Evolutionary conservation across 768 basidiomycete genomes (phyloP).

Genomic region (Tubosaeta brunneosetosa): DNA sequence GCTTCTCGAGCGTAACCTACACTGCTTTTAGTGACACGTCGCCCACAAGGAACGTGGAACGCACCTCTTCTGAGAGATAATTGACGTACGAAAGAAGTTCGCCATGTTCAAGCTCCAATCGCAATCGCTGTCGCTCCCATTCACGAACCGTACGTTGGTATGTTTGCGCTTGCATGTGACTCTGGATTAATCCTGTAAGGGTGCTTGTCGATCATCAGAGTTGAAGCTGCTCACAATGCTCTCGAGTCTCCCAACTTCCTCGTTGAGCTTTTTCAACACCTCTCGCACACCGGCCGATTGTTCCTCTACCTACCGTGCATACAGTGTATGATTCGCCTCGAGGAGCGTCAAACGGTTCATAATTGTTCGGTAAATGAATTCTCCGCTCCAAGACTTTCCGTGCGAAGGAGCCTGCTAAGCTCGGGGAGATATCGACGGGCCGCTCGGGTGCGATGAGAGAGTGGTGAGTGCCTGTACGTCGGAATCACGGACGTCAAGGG

Average conservation of each 20-base stretch:
- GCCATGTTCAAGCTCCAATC: slow-evolving; percentile 66
- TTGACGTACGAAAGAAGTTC: slow-evolving; percentile 66
- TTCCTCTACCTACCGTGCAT: slow-evolving; percentile 83
- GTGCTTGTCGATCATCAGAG: not conserved
- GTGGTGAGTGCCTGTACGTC: not conserved
- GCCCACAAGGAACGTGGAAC: not conserved
- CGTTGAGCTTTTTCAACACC: slow-evolving; percentile 66
- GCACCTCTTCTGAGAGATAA: slow-evolving; percentile 76
- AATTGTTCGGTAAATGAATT: slow-evolving; percentile 94
- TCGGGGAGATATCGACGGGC: not conserved
- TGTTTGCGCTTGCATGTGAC: slow-evolving; percentile 63
- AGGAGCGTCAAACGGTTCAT: slow-evolving; percentile 87
- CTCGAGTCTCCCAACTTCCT: slow-evolving; percentile 75
- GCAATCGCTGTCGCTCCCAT: slow-evolving; percentile 61
- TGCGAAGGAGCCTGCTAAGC: slow-evolving; percentile 7
- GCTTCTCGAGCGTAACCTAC: slow-evolving; percentile 83
- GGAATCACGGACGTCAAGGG: slow-evolving; percentile 3
- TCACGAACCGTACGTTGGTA: slow-evolving; percentile 62
- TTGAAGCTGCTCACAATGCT: slow-evolving; percentile 52
- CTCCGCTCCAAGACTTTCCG: slow-evolving; percentile 41
- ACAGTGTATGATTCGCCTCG: slow-evolving; percentile 84
- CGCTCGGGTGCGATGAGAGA: slow-evolving; percentile 7
- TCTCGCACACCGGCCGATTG: slow-evolving; percentile 75
- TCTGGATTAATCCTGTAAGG: slow-evolving; percentile 34
- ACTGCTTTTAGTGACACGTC: not conserved